Conservation (phyloP, 805 yeast species). For the Helenozyma baotianmanensis region DNA sequence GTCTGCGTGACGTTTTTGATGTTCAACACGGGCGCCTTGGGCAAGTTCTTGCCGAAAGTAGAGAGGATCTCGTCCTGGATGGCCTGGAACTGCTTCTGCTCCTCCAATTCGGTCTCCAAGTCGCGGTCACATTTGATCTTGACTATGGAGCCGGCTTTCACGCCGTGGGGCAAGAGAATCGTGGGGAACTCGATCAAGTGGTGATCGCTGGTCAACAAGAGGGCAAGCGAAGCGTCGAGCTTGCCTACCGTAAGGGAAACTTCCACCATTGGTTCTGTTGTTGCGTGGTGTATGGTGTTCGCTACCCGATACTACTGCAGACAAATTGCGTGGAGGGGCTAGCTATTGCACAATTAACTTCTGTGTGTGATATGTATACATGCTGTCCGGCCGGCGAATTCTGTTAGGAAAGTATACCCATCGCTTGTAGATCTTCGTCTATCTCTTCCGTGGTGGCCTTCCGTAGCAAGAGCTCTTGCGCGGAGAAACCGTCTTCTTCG, state of each 20-base stretch:
- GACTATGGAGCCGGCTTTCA: constrained; percentile 87
- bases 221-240: constrained; percentile 90
- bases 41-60: constrained; percentile 69
- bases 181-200: constrained; percentile 97
- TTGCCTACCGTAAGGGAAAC: constrained; percentile 94
- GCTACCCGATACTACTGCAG: too few relatives aligned
- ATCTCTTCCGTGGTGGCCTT: constrained; percentile 69
- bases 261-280: constrained; percentile 56
- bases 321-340: too few relatives aligned
- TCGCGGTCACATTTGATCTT: constrained; percentile 82
- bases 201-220: constrained; percentile 85
- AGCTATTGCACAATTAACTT: too few relatives aligned
- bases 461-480: constrained; percentile 41
- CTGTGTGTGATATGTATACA: too few relatives aligned
- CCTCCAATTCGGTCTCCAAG: constrained; percentile 56
- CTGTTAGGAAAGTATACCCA: constrained; percentile 41
- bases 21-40: constrained; percentile 64
- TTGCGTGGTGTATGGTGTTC: too few relatives aligned
- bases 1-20: constrained; percentile 86
- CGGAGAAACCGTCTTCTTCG: constrained; percentile 19
- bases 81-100: constrained; percentile 51
- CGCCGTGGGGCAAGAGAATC: constrained; percentile 82
- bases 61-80: constrained; percentile 72
- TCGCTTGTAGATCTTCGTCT: constrained; percentile 62
- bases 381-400: too few relatives aligned